Base-by-base conservation (phyloP, 192 early-diverging fungal species). In the Powellomyces hirtus region DNA sequence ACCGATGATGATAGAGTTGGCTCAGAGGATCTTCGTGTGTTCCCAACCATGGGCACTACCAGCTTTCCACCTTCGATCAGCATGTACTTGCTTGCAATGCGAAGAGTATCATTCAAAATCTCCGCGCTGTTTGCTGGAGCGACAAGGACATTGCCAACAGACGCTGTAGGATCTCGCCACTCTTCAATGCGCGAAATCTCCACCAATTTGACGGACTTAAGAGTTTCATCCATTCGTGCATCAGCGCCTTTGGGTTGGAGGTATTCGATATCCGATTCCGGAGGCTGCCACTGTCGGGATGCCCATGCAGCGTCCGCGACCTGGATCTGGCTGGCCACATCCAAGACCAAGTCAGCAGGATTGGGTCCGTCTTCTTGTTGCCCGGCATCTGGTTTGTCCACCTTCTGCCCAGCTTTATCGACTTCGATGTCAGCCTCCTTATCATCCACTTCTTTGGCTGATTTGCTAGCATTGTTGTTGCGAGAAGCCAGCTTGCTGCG, bases 281-380 rank as follows among this genome's bases (percentile, higher is more conserved):
- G 38, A 10, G 62, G 62, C 38, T 59, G n/a, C 55, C 55, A 59
- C n/a, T 64, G 44, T 11, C 40, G 24, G 18, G 27, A 13, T 18
- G 62, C 72, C 40, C 44, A 52, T 6, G 22, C 66, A 14, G 45
- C 45, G 38, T 75, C 53, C 18, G 24, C 20, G 4, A 13, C 13
- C 30, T 7, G 2, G 34, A 75, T 64, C 7, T 53, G 35, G 14
- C 55, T 53, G 1, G 68, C 74, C 1, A 75, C 46, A 44, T 75
- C 74, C 29, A 75, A 34, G 1, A 75, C 55, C 38, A 64, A 24
- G 62, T 75, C 74, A 5, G 74, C 74, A 8, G 68, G 64, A 66
- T 69, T 71, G 8, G 27, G 26, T 1, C 61, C 14, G 4, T 62
- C 40, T n/a, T n/a, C n/a, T n/a, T n/a, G n/a, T n/a, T n/a, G n/a